These are phyloP conservation scores for Centrapalus pauciflorus DNA, from an alignment of 129 eudicot species.

Conservation along the genomic window DNA sequence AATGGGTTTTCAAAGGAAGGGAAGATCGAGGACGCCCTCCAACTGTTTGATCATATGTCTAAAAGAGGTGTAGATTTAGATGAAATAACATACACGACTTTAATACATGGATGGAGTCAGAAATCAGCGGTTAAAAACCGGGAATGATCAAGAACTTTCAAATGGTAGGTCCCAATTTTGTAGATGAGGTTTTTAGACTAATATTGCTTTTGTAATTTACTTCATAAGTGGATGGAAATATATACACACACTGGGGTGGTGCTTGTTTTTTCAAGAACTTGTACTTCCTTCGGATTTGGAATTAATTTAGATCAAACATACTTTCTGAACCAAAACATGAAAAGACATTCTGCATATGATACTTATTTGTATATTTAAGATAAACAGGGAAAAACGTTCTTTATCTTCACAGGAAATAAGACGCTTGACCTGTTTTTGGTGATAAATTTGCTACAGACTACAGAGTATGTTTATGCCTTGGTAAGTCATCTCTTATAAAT, in stretches of 20 bases:
- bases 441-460: constrained; percentile 3
- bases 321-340: not conserved
- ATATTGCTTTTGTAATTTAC: constrained; percentile 17
- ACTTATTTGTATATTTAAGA: constrained; percentile 3
- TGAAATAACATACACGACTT: constrained; percentile 59
- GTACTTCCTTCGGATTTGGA: not conserved
- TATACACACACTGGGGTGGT: constrained; percentile 16
- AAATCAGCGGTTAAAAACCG: constrained; percentile 27
- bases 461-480: not conserved
- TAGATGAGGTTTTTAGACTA: constrained; percentile 23
- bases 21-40: constrained; percentile 47
- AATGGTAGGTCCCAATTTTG: constrained; percentile 31
- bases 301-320: constrained; percentile 8
- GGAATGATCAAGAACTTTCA: constrained; percentile 37
- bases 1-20: constrained; percentile 59
- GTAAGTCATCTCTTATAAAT: constrained; percentile 8
- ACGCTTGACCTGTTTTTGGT: constrained; percentile 8
- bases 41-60: constrained; percentile 43
- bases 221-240: constrained; percentile 32
- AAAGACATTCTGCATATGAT: not conserved
- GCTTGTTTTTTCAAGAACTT: not conserved
- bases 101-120: constrained; percentile 42
- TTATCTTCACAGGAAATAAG: constrained; percentile 12
- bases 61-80: constrained; percentile 48
- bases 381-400: constrained; percentile 1